A percentile compares a stretch with the other conserved stretches of the same genome.
Conservation (phyloP, 192 early-diverging fungal species). For the Cetraspora pellucida region DNA sequence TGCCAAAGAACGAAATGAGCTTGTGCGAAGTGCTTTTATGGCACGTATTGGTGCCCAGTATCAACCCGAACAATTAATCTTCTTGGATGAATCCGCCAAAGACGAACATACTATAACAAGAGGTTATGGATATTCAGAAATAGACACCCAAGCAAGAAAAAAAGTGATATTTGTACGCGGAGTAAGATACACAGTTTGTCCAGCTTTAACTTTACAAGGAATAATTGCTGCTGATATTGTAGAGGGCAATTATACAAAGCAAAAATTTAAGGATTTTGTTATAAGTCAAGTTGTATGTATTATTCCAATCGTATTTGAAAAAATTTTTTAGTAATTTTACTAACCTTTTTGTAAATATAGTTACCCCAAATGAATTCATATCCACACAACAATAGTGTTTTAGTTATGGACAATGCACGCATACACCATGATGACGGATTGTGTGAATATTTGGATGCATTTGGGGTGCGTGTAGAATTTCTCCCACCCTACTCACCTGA, state of each 20-base stretch:
- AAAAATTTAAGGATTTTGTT: slow-evolving; percentile 17
- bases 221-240: slow-evolving; percentile 19
- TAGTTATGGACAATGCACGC: neutral
- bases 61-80: slow-evolving; percentile 6
- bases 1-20: slow-evolving; percentile 5
- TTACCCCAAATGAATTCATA: neutral
- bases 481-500: slow-evolving; percentile 14
- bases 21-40: slow-evolving; percentile 10
- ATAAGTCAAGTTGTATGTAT: neutral
- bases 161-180: slow-evolving; percentile 10
- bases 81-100: slow-evolving; percentile 19
- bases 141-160: neutral
- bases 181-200: slow-evolving; percentile 7
- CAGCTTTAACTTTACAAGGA: slow-evolving; percentile 13
- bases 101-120: slow-evolving; percentile 5
- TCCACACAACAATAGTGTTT: neutral
- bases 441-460: neutral
- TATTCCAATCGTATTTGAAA: neutral
- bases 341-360: neutral
- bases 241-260: slow-evolving; percentile 11
- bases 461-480: neutral
- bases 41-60: neutral
- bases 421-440: slow-evolving; percentile 8
- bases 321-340: neutral
- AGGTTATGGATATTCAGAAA: neutral